Base-by-base conservation (phyloP, 2,329 filamentous ascomycete species). In the Ophiosphaerella herpotricha region DNA sequence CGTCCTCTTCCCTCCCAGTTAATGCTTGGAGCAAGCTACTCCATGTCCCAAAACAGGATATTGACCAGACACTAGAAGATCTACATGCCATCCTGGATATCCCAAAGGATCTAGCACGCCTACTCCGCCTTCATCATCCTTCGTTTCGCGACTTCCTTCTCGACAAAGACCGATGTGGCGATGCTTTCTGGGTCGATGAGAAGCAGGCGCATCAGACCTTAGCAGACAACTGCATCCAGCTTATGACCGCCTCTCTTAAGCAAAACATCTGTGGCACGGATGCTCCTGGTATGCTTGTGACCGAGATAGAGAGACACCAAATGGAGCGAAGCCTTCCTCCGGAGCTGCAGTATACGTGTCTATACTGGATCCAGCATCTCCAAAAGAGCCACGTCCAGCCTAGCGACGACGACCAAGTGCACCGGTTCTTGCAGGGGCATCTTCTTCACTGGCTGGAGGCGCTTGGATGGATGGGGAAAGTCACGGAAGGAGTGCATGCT, bases 111-210 rank as follows among this genome's bases (percentile, higher is more conserved):
- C 41, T 49, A n/a, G 5, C n/a, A n/a, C n/a, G 2, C 9, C 47
- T 36, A 50, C 54, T 4, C 60, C 58, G 18, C 4, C 18, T 21
- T 1, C 4, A 21, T 21, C 18, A 21, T 5, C 18, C 18, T 1
- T 21, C 18, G 24, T 65, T 63, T 33, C 57, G 57, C 24, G 60
- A 65, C 34, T 65, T 65, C 39, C 52, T 63, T 13, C 38, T 60
- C 31, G 39, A 55, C 31, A 45, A 44, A 16, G 24, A 63, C 2
- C 58, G 58, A 48, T 55, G 60, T 14, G 54, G 42, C 7, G 58
- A 64, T 18, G 39, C 31, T 11, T 77, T 46, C 72, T 66, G 67
- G 58, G 78, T 12, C 60, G 37, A 50, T 24, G 35, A 38, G 32
- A 51, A 21, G 39, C 12, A 41, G 26, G 4, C 4, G 18, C 18